Conservation (phyloP, 768 basidiomycete species). For the Boletus insuetus region DNA sequence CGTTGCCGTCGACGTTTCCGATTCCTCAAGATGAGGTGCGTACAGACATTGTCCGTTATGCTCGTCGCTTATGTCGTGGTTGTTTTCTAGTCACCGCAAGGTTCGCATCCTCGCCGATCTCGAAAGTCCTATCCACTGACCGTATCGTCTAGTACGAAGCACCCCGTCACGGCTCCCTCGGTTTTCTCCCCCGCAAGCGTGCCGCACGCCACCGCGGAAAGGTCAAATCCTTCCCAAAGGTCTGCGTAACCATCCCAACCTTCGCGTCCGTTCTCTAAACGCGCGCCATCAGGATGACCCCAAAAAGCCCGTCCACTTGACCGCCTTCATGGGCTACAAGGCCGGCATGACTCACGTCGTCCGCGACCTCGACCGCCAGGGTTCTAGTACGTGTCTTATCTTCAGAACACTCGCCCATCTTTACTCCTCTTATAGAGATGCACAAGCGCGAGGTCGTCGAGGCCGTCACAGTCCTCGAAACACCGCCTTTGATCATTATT, state of each 20-base stretch:
- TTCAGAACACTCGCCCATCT: neutral
- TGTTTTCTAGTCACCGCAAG: conserved; percentile 75
- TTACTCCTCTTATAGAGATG: conserved; percentile 70
- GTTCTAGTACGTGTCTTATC: conserved; percentile 76
- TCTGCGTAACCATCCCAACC: conserved; percentile 32
- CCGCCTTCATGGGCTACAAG: conserved; percentile 99
- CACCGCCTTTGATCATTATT: conserved; percentile 93
- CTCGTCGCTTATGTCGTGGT: neutral
- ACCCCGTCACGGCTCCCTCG: conserved; percentile 96
- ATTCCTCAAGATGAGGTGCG: conserved; percentile 61
- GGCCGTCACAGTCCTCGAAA: conserved; percentile 94
- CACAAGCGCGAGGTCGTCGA: conserved; percentile 99
- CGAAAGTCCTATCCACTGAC: conserved; percentile 12
- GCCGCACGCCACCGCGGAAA: conserved; percentile 97
- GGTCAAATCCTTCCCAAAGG: conserved; percentile 99
- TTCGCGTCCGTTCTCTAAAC: conserved; percentile 7
- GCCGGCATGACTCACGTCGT: conserved; percentile 99
- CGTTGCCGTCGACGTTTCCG: conserved; percentile 20
- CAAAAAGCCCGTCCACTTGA: conserved; percentile 98
- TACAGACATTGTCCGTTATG: neutral
- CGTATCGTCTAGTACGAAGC: conserved; percentile 79
- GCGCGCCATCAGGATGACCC: conserved; percentile 79
- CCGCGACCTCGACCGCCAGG: conserved; percentile 98
- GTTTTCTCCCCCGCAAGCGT: conserved; percentile 95
- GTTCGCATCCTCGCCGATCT: conserved; percentile 40